These are phyloP conservation scores for Annulohypoxylon bovei DNA, from an alignment of 495 filamentous ascomycete genomes.

Conservation along the genomic window DNA sequence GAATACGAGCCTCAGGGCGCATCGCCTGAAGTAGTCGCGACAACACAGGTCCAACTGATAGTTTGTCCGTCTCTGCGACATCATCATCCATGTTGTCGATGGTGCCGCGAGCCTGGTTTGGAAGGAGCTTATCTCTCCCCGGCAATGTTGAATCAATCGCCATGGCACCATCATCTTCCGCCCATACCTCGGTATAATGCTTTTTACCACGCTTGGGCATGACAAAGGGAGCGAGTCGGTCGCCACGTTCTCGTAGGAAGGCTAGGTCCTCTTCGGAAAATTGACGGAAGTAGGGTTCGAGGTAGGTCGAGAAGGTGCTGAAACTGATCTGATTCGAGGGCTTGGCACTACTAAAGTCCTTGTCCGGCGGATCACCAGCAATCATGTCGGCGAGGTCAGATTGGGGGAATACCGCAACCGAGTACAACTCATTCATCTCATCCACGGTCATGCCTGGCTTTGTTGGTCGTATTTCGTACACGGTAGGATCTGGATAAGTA, in stretches of 20 bases:
- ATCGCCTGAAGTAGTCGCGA: slow-evolving; percentile 84
- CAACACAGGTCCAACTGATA: slow-evolving; percentile 88
- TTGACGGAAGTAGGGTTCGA: slow-evolving; percentile 90
- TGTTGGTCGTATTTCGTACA: slow-evolving; percentile 89
- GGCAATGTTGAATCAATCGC: slow-evolving; percentile 68
- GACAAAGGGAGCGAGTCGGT: slow-evolving; percentile 82
- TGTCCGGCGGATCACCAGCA: slow-evolving; percentile 87
- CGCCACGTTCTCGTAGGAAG: slow-evolving; percentile 89
- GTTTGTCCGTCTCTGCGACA: slow-evolving; percentile 82
- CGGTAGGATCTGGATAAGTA: slow-evolving; percentile 90
- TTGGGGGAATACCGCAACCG: slow-evolving; percentile 82
- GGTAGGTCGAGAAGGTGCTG: slow-evolving; percentile 84
- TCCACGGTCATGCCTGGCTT: slow-evolving; percentile 79
- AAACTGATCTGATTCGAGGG: slow-evolving; percentile 92
- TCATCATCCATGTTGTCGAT: slow-evolving; percentile 89
- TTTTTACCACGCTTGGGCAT: slow-evolving; percentile 87
- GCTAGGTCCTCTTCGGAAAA: slow-evolving; percentile 95
- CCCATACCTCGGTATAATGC: slow-evolving; percentile 89
- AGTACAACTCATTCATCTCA: slow-evolving; percentile 84
- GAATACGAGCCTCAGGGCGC: slow-evolving; percentile 79
- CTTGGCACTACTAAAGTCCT: slow-evolving; percentile 94
- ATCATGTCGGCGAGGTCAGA: slow-evolving; percentile 84
- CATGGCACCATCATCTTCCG: slow-evolving; percentile 86
- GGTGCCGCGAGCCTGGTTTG: slow-evolving; percentile 84
- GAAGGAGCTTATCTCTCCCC: slow-evolving; percentile 69